Evolutionary conservation across 768 basidiomycete genomes (phyloP).

Genomic region (Termitomyces titanicus): DNA sequence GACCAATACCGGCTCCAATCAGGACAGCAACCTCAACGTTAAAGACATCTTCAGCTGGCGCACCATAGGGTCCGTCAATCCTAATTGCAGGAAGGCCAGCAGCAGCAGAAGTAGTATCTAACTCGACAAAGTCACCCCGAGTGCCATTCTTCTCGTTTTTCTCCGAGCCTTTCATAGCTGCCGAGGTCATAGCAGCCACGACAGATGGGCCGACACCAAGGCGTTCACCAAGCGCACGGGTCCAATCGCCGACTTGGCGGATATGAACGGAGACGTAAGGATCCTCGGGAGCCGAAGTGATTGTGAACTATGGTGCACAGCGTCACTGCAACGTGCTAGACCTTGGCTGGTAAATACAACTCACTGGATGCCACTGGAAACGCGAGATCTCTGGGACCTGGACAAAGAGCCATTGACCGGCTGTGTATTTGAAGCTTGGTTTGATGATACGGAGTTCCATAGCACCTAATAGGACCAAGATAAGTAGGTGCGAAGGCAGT

Average conservation of each 20-base stretch:
- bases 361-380: constrained; percentile 94
- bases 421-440: constrained; percentile 86
- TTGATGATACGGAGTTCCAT: constrained; percentile 94
- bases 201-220: constrained; percentile 78
- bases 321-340: background rate
- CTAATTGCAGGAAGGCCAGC: constrained; percentile 64
- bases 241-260: constrained; percentile 91
- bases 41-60: constrained; percentile 90
- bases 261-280: constrained; percentile 91
- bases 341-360: constrained; percentile 25
- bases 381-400: constrained; percentile 82
- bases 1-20: constrained; percentile 91
- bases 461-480: constrained; percentile 46
- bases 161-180: constrained; percentile 74
- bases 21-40: constrained; percentile 84
- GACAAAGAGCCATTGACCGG: constrained; percentile 90
- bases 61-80: constrained; percentile 91
- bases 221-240: constrained; percentile 77
- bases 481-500: constrained; percentile 1
- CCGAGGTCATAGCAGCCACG: constrained; percentile 73
- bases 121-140: constrained; percentile 81
- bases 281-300: constrained; percentile 93
- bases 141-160: constrained; percentile 47
- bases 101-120: constrained; percentile 49
- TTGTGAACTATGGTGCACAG: constrained; percentile 67